Percentiles rank a stretch among this genome's conserved stretches.
These are phyloP conservation scores for Trypanosomatidae sp. DNA, from an alignment of 208 protist species.

Conservation along the genomic window DNA sequence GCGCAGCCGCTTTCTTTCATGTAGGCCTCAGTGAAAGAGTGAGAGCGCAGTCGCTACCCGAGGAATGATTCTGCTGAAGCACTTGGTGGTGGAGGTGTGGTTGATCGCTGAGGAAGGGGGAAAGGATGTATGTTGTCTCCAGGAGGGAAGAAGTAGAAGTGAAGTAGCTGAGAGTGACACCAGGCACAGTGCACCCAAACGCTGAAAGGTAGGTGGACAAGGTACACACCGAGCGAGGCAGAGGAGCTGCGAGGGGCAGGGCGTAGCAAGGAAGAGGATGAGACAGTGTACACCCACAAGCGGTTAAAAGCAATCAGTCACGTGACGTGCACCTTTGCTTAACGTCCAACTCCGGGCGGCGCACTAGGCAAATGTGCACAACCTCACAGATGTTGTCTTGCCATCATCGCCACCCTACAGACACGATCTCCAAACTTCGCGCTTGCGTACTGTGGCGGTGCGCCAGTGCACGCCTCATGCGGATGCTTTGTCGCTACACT, in stretches of 20 bases:
- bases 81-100: neutral
- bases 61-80: neutral
- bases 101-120: too few species aligned
- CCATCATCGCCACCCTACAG: neutral
- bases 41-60: neutral
- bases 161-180: neutral
- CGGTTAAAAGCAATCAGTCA: neutral
- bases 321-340: neutral
- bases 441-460: too few species aligned
- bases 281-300: neutral
- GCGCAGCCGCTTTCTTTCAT: neutral
- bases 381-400: neutral
- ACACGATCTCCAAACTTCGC: too few species aligned
- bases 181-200: neutral
- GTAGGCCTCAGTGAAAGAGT: neutral
- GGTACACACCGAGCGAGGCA: neutral
- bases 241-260: neutral
- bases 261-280: neutral
- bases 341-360: neutral
- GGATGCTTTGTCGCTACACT: neutral
- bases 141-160: neutral
- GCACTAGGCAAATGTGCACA: neutral
- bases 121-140: too few species aligned
- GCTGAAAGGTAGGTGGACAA: neutral
- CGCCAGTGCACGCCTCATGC: neutral